Conservation (phyloP, 345 rosid genomes). For the Heritiera fomes region DNA sequence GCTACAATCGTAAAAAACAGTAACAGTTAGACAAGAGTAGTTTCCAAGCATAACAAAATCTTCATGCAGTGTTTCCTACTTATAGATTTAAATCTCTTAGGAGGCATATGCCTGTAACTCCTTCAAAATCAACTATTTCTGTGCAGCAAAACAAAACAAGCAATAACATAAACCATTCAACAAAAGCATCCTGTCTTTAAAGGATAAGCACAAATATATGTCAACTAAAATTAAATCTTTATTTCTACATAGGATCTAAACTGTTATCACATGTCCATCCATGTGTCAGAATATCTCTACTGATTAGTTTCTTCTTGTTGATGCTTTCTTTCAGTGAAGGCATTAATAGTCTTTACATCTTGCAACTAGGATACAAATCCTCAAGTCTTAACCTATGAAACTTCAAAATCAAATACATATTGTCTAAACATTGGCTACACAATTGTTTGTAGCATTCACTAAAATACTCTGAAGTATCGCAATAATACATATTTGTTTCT, state of each 20-base stretch:
- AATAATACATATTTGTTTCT: neutral
- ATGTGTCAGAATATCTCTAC: neutral
- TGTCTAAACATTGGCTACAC: neutral
- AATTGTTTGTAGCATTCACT: neutral
- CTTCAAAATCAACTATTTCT: neutral
- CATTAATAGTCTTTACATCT: neutral
- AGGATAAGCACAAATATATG: neutral
- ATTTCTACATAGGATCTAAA: neutral
- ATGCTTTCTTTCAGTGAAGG: neutral
- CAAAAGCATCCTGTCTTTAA: neutral
- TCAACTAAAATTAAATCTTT: neutral
- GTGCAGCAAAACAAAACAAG: neutral
- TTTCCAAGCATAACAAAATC: neutral
- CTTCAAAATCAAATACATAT: neutral
- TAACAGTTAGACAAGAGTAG: neutral
- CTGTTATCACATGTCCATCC: neutral
- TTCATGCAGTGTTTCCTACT: neutral
- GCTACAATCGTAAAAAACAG: neutral
- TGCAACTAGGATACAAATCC: neutral
- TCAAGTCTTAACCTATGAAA: neutral
- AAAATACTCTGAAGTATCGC: neutral
- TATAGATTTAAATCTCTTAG: neutral
- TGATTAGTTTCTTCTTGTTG: neutral
- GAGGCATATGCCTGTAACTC: neutral
- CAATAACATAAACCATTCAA: neutral